Evolutionary conservation across 2,329 filamentous ascomycete species (phyloP).

Genomic region (Ophiostoma montium): DNA sequence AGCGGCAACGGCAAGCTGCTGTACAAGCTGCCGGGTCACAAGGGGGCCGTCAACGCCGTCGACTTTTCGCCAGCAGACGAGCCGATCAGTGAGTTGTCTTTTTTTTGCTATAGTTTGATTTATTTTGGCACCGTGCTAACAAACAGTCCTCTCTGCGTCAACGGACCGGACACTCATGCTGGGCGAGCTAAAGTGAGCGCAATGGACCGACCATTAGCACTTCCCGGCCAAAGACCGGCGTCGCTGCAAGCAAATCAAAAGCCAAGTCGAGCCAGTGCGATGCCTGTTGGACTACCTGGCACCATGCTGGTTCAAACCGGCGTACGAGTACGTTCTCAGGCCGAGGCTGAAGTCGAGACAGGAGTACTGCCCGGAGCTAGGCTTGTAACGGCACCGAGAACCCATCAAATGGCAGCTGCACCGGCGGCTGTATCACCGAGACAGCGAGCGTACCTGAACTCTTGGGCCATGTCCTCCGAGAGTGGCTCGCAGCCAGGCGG

Average conservation of each 20-base stretch:
- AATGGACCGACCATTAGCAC: background rate
- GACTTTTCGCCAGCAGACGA: slow-evolving; percentile 77
- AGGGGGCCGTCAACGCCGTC: slow-evolving; percentile 87
- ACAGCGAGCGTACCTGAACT: too few relatives aligned
- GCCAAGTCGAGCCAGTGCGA: too few relatives aligned
- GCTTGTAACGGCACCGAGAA: too few relatives aligned
- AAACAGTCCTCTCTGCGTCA: slow-evolving; percentile 68
- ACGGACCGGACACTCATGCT: slow-evolving; percentile 79
- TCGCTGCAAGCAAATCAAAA: background rate
- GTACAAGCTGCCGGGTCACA: slow-evolving; percentile 91
- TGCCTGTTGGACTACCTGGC: background rate
- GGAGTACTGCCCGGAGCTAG: too few relatives aligned
- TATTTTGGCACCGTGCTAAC: slow-evolving; percentile 20
- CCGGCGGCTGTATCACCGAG: too few relatives aligned
- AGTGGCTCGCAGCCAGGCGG: too few relatives aligned
- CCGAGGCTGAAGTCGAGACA: too few relatives aligned
- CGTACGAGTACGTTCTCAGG: too few relatives aligned
- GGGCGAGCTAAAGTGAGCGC: slow-evolving; percentile 58
- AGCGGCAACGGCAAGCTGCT: slow-evolving; percentile 74
- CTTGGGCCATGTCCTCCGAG: too few relatives aligned
- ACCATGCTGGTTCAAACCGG: too few relatives aligned
- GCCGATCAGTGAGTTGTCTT: slow-evolving; percentile 60
- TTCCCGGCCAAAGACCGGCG: background rate
- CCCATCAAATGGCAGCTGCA: too few relatives aligned
- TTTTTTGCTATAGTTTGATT: background rate